Evolutionary conservation across 305 asterid species (phyloP).

Genomic region (Solanum aculeatissimum): DNA sequence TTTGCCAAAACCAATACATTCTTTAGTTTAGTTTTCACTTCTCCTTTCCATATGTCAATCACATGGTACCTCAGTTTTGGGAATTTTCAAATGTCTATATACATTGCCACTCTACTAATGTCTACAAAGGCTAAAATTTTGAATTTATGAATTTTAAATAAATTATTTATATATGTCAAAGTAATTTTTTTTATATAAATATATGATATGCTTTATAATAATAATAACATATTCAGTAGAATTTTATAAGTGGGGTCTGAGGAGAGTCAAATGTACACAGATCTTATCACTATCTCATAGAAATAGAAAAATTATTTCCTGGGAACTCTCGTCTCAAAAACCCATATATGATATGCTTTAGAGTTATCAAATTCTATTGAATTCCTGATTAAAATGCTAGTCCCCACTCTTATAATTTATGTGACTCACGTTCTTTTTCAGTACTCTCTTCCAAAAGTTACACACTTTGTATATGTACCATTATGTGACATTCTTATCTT

Average conservation of each 20-base stretch:
- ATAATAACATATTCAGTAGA: no score
- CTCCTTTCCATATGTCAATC: constrained; percentile 3
- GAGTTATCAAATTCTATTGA: no score
- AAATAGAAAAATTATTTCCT: no score
- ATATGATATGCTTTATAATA: not conserved
- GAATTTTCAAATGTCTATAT: not conserved
- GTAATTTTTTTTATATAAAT: not conserved
- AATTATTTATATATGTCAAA: no score
- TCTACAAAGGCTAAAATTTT: rapidly evolving
- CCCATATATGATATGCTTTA: not conserved
- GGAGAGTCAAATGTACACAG: no score
- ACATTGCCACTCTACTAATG: not conserved
- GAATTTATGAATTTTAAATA: not conserved
- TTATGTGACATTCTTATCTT: no score
- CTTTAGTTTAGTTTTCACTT: constrained; percentile 3
- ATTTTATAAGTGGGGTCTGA: no score
- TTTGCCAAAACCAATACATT: constrained; percentile 10
- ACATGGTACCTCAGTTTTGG: constrained; percentile 5
- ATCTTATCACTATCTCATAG: no score
- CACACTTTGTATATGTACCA: no score
- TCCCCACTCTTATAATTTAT: not conserved
- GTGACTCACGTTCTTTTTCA: rapidly evolving
- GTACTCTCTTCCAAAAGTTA: not conserved
- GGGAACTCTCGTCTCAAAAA: no score
- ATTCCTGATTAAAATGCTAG: not conserved